Base-by-base conservation (phyloP, 106 monocot species). In the Allium fistulosum region DNA sequence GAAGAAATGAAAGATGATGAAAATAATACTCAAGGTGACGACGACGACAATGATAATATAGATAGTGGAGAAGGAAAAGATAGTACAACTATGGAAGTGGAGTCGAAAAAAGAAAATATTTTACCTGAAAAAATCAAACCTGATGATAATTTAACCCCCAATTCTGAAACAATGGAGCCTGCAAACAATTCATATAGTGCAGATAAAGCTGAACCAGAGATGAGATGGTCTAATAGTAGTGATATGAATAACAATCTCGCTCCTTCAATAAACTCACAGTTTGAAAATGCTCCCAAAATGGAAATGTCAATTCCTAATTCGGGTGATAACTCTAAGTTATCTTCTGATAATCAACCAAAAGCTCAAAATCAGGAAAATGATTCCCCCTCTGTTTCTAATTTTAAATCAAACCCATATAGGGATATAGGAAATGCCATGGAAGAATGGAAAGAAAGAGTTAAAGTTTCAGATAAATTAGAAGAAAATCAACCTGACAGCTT, bases 381-480 rank as follows among this genome's bases (percentile, higher is more conserved):
- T 45, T 17, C 18, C 61, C 18, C 71, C 17, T 75, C 77, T 14
- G 46, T 62, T 53, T 78, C 80, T 50, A 78, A 53, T 72, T 62
- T 70, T 51, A 57, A 64, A 59, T 77, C 88, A 67, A 91, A 92
- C 79, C 96, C 96, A 9, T 96, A 84, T 57, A 79, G 96, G 65
- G 88, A 84, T 74, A 58, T 91, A 28, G 91, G 86, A 4, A 82
- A 96, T 80, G 96, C 91, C 28, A 61, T 96, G 77, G 71, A 80
- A 59, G 81, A 81, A 26, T 96, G 88, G 91, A 92, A 91, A 80
- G 91, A 96, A 72, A 81, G 86, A 68, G 91, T 88, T 58, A 78
- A 78, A 62, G 76, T 96, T 15, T 82, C 88, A 10, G 72, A 61
- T 72, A 88, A 88, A 71, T 22, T 71, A 2, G 83, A 84, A 26